Conservation (phyloP, 257 asterid species). For the Rubia yunnanensis region DNA sequence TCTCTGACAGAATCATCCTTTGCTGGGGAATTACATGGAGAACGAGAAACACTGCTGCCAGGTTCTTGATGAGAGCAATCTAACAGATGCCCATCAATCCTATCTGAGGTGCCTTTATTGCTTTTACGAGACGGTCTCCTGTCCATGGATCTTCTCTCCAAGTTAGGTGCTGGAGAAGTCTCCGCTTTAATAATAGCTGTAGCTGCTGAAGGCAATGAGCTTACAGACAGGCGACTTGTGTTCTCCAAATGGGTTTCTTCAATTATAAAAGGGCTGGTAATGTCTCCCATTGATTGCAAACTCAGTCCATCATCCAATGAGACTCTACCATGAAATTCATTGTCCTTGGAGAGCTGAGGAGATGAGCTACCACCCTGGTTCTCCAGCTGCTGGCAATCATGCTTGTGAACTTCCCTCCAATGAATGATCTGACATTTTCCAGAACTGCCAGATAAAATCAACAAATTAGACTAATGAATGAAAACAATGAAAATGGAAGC, state of each 20-base stretch:
- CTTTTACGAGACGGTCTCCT: constrained; percentile 20
- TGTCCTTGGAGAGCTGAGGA: constrained; percentile 18
- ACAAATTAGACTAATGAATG: constrained; percentile 4
- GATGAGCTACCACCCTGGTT: constrained; percentile 28
- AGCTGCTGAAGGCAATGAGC: constrained; percentile 13
- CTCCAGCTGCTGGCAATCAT: constrained; percentile 62
- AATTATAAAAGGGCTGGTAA: constrained; percentile 17
- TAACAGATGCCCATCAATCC: constrained; percentile 26
- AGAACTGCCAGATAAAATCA: constrained; percentile 42
- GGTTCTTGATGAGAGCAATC: constrained; percentile 31
- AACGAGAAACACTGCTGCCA: constrained; percentile 23
- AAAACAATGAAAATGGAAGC: neutral
- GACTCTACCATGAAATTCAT: constrained; percentile 25
- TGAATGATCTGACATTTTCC: constrained; percentile 84
- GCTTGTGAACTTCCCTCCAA: constrained; percentile 88
- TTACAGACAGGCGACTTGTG: constrained; percentile 16
- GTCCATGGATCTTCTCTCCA: constrained; percentile 28
- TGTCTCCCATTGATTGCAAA: constrained; percentile 14
- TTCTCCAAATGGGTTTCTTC: constrained; percentile 26
- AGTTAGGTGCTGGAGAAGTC: constrained; percentile 24
- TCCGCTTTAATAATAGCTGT: constrained; percentile 16
- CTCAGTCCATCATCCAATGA: constrained; percentile 24
- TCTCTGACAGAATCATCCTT: constrained; percentile 17
- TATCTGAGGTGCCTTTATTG: constrained; percentile 23
- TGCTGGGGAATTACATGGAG: constrained; percentile 14